Evolutionary conservation across 2,329 filamentous ascomycete species (phyloP).

Genomic region (Ophiocordyceps camponoti-rufipedis): DNA sequence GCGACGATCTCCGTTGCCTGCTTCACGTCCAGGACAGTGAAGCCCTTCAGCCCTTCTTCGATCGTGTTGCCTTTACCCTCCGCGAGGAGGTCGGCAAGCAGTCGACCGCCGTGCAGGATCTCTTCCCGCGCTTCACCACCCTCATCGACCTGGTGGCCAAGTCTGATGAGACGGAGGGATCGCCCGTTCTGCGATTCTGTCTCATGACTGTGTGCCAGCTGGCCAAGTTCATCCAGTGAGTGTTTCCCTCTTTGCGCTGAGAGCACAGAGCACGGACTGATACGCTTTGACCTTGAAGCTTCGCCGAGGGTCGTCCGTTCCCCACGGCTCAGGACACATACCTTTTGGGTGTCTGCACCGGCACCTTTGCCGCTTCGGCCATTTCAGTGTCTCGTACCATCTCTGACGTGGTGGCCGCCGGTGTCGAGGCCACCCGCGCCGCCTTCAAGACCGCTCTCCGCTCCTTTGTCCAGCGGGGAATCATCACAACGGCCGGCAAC

Average conservation of each 20-base stretch:
- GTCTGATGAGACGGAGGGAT: conserved; percentile 5
- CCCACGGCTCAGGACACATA: conserved; percentile 6
- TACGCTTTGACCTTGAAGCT: neutral
- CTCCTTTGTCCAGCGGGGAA: conserved; percentile 4
- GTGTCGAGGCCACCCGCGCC: conserved; percentile 5
- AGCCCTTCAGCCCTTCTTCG: conserved; percentile 8
- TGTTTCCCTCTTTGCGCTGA: neutral
- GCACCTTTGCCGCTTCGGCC: conserved; percentile 10
- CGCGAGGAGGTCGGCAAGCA: conserved; percentile 7
- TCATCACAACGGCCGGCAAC: conserved; percentile 1
- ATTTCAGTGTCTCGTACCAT: conserved; percentile 8
- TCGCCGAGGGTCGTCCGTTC: conserved; percentile 5
- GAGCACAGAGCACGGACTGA: neutral
- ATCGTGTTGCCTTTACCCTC: conserved; percentile 6
- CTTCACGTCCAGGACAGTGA: conserved; percentile 8
- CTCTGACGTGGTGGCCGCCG: conserved; percentile 6
- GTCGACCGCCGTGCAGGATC: conserved; percentile 3
- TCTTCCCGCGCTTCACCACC: conserved; percentile 11
- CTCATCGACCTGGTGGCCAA: conserved; percentile 9
- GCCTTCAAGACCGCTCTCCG: conserved; percentile 7
- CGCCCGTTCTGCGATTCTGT: conserved; percentile 6
- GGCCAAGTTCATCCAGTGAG: conserved; percentile 9
- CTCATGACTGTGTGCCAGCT: conserved; percentile 8
- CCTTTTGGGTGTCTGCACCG: conserved; percentile 9
- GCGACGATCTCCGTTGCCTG: conserved; percentile 6